Base-by-base conservation (phyloP, 108 stramenopile species). In the Seminavis robusta region DNA sequence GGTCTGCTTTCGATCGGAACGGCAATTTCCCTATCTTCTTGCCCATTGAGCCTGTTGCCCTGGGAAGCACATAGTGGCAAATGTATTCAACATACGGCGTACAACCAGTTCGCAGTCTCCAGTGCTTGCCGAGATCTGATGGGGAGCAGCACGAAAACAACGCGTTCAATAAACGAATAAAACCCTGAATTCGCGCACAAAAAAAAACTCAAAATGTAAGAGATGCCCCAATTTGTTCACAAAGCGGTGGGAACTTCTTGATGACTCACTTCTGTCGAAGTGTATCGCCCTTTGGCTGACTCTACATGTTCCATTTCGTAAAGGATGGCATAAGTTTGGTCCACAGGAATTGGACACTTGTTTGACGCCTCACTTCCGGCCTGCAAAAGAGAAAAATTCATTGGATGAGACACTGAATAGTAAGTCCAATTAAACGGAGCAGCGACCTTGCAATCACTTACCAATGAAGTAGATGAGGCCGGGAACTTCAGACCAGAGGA, bases 251-350 rank as follows among this genome's bases (percentile, higher is more conserved):
- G n/a, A n/a, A n/a, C n/a, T n/a, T n/a, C n/a, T n/a, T n/a, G n/a
- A n/a, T n/a, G n/a, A n/a, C n/a, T n/a, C n/a, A n/a, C n/a, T 41
- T 86, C 84, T 1, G 92, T 90, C 26, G 88, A 76, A 15, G 77
- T 77, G 49, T 90, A 93, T 38, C 56, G 61, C 30, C 92, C 91
- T 16, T 55, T 54, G 25, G 58, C 59, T 9, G 82, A 45, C 54
- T 93, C 92, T 8, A 93, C 68, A 36, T 88, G 81, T 56, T 93
- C 92, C 59, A 93, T 61, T 40, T 86, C 84, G 48, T 77, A 88
- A 27, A 90, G 46, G 43, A 93, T 62, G 17, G 86, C 81, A 51
- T 83, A 88, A 15, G 62, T 71, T 4, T 70, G 31, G 34, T 73
- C 60, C 40, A 75, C 61, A 9, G 74, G 77, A 20, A 77, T 47